Conservation (phyloP, 2,329 filamentous ascomycete species). For the Harringtonia lauricola region DNA sequence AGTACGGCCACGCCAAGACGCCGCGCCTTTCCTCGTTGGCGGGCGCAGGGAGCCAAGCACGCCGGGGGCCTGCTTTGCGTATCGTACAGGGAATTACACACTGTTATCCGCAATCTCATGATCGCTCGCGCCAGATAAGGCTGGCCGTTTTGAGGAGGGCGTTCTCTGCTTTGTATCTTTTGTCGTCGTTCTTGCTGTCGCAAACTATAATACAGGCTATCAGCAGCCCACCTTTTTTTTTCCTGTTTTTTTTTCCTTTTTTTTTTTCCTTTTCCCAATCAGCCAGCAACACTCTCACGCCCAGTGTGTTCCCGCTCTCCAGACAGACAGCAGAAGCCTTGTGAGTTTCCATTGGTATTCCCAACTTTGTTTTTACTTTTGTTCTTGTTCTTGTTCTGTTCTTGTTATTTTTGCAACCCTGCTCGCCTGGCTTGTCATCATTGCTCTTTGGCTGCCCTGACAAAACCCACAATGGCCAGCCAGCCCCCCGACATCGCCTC, state of each 20-base stretch:
- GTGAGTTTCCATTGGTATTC: not conserved
- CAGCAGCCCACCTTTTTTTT: slow-evolving; percentile 3
- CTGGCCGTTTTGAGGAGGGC: too few species aligned
- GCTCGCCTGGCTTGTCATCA: too few species aligned
- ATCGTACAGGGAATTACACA: slow-evolving; percentile 1
- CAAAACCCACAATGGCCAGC: too few species aligned
- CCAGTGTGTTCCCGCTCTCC: too few species aligned
- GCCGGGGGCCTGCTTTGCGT: too few species aligned
- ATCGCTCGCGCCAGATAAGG: not conserved
- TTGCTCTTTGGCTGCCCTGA: too few species aligned
- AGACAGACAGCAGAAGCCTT: too few species aligned
- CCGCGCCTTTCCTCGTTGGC: too few species aligned
- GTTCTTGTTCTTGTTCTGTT: not conserved
- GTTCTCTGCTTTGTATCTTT: not conserved
- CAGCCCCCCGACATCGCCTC: too few species aligned
- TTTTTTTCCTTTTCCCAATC: not conserved
- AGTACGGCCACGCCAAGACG: too few species aligned
- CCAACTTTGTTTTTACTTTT: not conserved
- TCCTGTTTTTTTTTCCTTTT: not conserved
- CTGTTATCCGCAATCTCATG: slow-evolving; percentile 1
- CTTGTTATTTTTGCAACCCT: not conserved
- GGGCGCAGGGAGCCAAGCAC: too few species aligned
- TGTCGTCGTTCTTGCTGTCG: too few species aligned
- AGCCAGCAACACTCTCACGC: not conserved
- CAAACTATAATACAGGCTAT: not conserved